These are phyloP conservation scores for Lachancea cidri DNA, from an alignment of 805 yeast genomes.

Conservation along the genomic window DNA sequence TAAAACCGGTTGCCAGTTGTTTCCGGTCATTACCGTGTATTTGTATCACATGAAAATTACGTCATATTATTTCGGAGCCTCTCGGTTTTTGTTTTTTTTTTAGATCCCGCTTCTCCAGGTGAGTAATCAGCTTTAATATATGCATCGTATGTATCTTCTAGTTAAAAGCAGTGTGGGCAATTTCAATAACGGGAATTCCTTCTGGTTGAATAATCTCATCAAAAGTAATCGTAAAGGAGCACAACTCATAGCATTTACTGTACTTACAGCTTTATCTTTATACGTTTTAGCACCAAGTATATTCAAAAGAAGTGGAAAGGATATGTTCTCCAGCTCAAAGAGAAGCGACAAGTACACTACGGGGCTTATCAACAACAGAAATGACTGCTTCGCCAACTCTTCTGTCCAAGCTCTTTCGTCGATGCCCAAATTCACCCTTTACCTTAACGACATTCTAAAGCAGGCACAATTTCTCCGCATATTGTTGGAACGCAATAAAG, in stretches of 20 bases:
- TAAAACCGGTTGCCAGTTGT: no score
- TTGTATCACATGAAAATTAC: no score
- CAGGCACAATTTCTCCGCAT: constrained; percentile 14
- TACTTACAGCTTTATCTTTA: constrained; percentile 14
- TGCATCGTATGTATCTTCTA: constrained; percentile 6
- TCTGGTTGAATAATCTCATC: constrained; percentile 15
- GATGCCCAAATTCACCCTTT: constrained; percentile 52
- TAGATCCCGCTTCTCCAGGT: background rate
- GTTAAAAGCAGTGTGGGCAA: constrained; percentile 9
- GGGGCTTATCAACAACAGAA: constrained; percentile 74
- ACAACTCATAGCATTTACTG: constrained; percentile 9
- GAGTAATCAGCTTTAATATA: background rate
- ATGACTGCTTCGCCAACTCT: constrained; percentile 91
- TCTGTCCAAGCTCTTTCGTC: constrained; percentile 75
- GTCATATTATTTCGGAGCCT: background rate
- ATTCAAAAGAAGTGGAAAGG: constrained; percentile 10
- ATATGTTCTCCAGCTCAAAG: constrained; percentile 28
- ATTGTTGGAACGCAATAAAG: constrained; percentile 5
- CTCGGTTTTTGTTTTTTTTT: background rate
- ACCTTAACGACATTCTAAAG: constrained; percentile 39
- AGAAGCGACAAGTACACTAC: constrained; percentile 73
- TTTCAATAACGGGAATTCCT: constrained; percentile 15
- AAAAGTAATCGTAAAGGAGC: constrained; percentile 14
- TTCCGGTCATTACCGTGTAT: no score
- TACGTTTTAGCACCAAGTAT: constrained; percentile 19